phyloP scores from a whole-genome alignment of 768 basidiomycete genomes.

The Leccinum disarticulatum region DNA sequence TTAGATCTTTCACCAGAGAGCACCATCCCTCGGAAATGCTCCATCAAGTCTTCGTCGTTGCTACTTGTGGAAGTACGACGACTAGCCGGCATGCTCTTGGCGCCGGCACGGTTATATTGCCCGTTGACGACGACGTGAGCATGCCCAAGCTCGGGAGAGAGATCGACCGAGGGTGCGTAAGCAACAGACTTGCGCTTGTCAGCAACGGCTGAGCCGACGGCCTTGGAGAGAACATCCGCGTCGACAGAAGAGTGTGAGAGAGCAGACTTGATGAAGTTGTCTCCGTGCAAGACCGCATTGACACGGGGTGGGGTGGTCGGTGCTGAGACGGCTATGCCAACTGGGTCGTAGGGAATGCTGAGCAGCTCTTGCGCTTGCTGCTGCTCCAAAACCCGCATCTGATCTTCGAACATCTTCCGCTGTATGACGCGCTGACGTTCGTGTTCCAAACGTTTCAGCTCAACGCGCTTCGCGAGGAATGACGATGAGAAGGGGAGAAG shows the following conservation, averaged over 20 bases:
- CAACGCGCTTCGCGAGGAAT: constrained; percentile 61
- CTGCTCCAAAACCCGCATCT: constrained; percentile 91
- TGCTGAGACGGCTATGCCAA: constrained; percentile 76
- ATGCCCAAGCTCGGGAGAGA: constrained; percentile 64
- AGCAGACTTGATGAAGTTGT: constrained; percentile 42
- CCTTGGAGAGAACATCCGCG: constrained; percentile 62
- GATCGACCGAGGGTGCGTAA: constrained; percentile 75
- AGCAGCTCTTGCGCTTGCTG: constrained; percentile 88
- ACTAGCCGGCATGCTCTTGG: constrained; percentile 92
- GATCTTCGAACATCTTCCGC: constrained; percentile 91
- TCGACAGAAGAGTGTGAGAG: constrained; percentile 56
- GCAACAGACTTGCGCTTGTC: constrained; percentile 89
- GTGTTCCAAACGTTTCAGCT: constrained; percentile 82
- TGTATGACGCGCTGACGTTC: constrained; percentile 86
- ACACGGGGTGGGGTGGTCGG: constrained; percentile 86
- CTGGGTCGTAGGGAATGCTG: constrained; percentile 66
- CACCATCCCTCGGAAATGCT: constrained; percentile 71
- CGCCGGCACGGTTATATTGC: constrained; percentile 69
- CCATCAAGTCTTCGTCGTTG: constrained; percentile 79
- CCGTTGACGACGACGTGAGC: constrained; percentile 43
- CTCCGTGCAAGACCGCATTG: constrained; percentile 66
- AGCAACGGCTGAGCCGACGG: constrained; percentile 60
- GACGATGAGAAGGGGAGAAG: constrained; percentile 4
- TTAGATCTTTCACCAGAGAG: constrained; percentile 62
- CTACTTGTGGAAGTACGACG: constrained; percentile 86